These are phyloP conservation scores for Vitis rotundifolia DNA, from an alignment of 164 flowering plant species.

Conservation along the genomic window DNA sequence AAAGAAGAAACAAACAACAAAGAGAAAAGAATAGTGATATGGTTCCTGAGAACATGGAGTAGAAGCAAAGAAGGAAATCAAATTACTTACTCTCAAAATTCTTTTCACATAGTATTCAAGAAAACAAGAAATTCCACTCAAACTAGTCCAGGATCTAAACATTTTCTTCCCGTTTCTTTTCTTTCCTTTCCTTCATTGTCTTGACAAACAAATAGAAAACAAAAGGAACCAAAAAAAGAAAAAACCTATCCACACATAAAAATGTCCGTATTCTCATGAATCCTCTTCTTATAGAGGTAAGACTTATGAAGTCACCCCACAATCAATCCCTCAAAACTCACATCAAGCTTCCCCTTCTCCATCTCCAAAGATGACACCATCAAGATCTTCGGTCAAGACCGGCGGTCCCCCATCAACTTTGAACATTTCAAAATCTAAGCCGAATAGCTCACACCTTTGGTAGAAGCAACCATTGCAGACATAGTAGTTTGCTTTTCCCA, in stretches of 20 bases:
- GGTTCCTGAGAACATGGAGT: too few relatives aligned
- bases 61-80: too few relatives aligned
- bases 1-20: too few relatives aligned
- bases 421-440: background rate
- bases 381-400: conserved; percentile 5
- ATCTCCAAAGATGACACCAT: conserved; percentile 14
- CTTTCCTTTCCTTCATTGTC: background rate
- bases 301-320: conserved; percentile 21
- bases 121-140: background rate
- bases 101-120: background rate
- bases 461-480: too few relatives aligned
- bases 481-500: too few relatives aligned
- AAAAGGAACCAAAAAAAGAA: background rate
- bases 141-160: background rate
- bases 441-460: background rate
- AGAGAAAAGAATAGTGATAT: too few relatives aligned
- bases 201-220: background rate
- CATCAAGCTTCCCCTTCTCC: background rate
- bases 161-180: background rate
- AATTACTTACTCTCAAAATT: background rate
- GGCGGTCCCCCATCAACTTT: background rate
- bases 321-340: background rate
- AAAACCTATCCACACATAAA: conserved; percentile 27
- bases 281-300: conserved; percentile 14
- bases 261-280: conserved; percentile 5